Conservation (phyloP, 371 early-diverging fungal genomes). For the Astathelohania contejeani region DNA sequence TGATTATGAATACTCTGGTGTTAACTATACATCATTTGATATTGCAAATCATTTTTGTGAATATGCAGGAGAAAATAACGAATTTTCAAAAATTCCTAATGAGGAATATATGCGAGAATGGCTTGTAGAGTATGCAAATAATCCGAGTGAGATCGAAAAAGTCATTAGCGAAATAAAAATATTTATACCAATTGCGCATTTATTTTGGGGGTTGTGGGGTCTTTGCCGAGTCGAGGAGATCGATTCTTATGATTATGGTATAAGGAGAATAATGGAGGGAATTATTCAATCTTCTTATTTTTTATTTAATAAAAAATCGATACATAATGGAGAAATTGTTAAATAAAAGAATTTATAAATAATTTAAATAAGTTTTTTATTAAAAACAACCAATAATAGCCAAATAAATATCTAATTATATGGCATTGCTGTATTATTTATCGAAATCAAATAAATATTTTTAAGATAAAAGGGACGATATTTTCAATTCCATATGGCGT, state of each 20-base stretch:
- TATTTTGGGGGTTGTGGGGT: conserved; percentile 9
- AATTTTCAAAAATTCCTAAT: neutral
- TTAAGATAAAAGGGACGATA: no score
- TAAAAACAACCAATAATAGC: no score
- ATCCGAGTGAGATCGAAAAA: neutral
- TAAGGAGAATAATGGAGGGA: neutral
- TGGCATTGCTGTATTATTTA: no score
- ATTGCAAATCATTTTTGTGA: conserved; percentile 12
- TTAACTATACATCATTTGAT: conserved; percentile 7
- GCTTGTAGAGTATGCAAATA: neutral
- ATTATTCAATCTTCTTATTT: no score
- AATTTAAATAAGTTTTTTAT: no score
- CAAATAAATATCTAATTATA: no score
- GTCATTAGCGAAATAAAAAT: neutral
- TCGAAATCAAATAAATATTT: no score
- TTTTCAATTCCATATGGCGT: no score
- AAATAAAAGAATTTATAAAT: no score
- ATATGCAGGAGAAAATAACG: conserved; percentile 2
- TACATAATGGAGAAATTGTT: no score
- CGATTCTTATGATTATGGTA: conserved; percentile 6
- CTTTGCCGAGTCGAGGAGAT: neutral
- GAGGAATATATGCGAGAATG: neutral
- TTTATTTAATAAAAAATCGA: no score
- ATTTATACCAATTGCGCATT: conserved; percentile 12
- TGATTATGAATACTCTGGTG: conserved; percentile 12